Evolutionary conservation across 2,329 filamentous ascomycete genomes (phyloP).

Genomic region (Colletotrichum melonis): DNA sequence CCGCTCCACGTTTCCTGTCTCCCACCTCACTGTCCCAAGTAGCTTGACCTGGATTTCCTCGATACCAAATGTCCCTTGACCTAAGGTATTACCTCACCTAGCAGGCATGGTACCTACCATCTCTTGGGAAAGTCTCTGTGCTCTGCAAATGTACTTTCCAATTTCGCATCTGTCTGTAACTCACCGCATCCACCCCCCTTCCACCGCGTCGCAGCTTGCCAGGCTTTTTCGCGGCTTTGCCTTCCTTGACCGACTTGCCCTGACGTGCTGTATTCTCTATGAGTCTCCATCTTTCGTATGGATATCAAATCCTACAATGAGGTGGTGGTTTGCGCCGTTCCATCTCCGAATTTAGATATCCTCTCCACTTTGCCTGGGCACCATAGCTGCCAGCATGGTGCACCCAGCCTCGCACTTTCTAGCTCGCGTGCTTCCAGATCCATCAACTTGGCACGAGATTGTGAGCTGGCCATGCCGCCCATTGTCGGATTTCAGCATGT

Average conservation of each 20-base stretch:
- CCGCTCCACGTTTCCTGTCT: too few species aligned
- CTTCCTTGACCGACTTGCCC: background rate
- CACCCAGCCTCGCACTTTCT: background rate
- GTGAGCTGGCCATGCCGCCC: background rate
- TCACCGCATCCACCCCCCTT: conserved; percentile 12
- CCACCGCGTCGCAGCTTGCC: background rate
- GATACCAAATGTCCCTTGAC: too few species aligned
- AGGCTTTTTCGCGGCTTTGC: background rate
- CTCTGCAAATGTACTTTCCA: background rate
- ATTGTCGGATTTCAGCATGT: background rate
- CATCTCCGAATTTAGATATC: too few species aligned
- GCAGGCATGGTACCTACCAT: too few species aligned
- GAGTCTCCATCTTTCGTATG: too few species aligned
- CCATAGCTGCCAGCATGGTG: background rate
- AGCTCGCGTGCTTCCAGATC: background rate
- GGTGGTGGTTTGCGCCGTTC: background rate
- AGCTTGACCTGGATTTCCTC: too few species aligned
- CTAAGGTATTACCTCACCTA: too few species aligned
- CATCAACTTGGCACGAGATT: background rate
- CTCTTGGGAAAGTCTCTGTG: too few species aligned
- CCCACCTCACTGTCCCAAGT: too few species aligned
- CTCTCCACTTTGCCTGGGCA: background rate
- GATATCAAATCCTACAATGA: background rate
- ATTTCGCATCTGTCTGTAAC: conserved; percentile 1
- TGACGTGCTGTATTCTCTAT: background rate